These are phyloP conservation scores for Pulveroboletus sp. DNA, from an alignment of 768 basidiomycete genomes.

Conservation along the genomic window DNA sequence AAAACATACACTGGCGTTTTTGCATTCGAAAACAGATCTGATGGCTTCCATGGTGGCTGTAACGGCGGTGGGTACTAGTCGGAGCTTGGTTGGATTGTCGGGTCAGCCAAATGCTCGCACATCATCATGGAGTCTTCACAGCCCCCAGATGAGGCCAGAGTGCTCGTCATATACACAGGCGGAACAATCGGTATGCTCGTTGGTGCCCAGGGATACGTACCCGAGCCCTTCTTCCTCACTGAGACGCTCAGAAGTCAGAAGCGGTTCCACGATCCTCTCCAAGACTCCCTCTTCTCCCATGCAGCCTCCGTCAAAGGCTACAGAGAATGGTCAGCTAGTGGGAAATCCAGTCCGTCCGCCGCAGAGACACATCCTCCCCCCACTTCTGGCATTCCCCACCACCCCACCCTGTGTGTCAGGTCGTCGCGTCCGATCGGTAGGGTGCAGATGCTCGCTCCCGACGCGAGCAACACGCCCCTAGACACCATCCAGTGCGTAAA, in stretches of 20 bases:
- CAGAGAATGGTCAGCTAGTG: slow-evolving; percentile 67
- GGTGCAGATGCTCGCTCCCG: slow-evolving; percentile 34
- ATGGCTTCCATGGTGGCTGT: slow-evolving; percentile 25
- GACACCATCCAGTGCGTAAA: slow-evolving; percentile 38
- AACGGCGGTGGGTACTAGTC: not conserved
- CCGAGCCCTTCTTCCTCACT: slow-evolving; percentile 84
- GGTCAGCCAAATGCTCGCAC: not conserved
- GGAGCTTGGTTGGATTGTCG: slow-evolving; percentile 1
- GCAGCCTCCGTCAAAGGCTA: slow-evolving; percentile 75
- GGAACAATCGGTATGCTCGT: slow-evolving; percentile 90
- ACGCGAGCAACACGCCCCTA: slow-evolving; percentile 20
- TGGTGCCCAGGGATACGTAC: slow-evolving; percentile 70
- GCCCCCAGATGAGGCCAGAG: slow-evolving; percentile 64
- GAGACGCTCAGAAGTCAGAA: slow-evolving; percentile 77
- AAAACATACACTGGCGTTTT: slow-evolving; percentile 15
- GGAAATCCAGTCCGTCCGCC: slow-evolving; percentile 47
- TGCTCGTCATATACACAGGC: slow-evolving; percentile 86
- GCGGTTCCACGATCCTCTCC: slow-evolving; percentile 88
- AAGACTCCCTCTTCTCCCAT: slow-evolving; percentile 82
- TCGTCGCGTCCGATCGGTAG: slow-evolving; percentile 65
- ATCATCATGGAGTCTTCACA: slow-evolving; percentile 44
- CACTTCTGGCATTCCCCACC: slow-evolving; percentile 20
- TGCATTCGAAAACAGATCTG: slow-evolving; percentile 25
- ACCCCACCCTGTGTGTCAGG: slow-evolving; percentile 49
- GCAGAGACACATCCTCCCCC: slow-evolving; percentile 5